These are phyloP conservation scores for Ogataea corticis DNA, from an alignment of 805 yeast genomes.

Conservation along the genomic window DNA sequence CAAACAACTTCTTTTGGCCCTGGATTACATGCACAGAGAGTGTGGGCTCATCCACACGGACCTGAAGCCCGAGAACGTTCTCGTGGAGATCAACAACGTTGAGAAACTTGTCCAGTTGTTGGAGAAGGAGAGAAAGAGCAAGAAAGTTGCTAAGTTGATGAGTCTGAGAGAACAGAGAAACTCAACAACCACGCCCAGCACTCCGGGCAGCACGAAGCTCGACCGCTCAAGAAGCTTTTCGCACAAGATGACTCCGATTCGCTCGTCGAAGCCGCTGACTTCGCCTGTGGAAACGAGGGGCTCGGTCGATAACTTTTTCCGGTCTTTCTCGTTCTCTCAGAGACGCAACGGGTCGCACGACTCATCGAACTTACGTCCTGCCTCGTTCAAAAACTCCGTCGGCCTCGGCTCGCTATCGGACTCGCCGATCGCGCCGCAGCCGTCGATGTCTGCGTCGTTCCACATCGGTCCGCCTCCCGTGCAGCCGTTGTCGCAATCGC, in stretches of 20 bases:
- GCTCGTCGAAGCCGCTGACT: constrained; percentile 50
- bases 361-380: constrained; percentile 1
- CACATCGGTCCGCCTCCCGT: constrained; percentile 1
- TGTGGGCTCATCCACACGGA: constrained; percentile 76
- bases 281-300: constrained; percentile 41
- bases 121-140: constrained; percentile 37
- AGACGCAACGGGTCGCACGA: constrained; percentile 21
- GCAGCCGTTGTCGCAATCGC: neutral
- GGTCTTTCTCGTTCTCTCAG: constrained; percentile 37
- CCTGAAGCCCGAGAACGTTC: constrained; percentile 71
- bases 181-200: constrained; percentile 6
- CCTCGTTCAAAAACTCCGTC: neutral
- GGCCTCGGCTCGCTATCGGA: constrained; percentile 6
- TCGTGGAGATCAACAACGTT: constrained; percentile 55
- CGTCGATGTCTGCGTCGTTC: neutral
- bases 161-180: constrained; percentile 22
- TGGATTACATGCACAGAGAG: constrained; percentile 57
- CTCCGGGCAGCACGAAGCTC: neutral
- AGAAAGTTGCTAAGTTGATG: constrained; percentile 23
- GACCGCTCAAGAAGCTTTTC: constrained; percentile 24
- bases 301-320: constrained; percentile 36
- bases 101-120: constrained; percentile 48
- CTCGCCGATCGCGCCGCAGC: constrained; percentile 1
- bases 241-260: constrained; percentile 34
- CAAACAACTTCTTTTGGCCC: constrained; percentile 53